phyloP scores from a whole-genome alignment of 306 rosid species.

The Hylodesmum podocarpum region DNA sequence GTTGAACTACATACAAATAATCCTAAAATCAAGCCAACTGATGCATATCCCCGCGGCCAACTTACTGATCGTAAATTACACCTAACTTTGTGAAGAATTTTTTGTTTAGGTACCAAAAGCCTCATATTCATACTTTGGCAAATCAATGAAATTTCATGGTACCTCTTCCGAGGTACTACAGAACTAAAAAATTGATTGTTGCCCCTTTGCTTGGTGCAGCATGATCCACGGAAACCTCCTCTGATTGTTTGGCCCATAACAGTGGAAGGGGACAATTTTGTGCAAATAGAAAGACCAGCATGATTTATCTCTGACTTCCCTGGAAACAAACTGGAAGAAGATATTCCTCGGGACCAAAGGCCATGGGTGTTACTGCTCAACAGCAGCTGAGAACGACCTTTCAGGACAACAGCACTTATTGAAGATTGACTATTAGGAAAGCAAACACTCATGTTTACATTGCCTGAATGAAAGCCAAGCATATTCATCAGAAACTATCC shows the following conservation, averaged over 20 bases:
- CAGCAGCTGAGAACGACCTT: constrained; percentile 45
- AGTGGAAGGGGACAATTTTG: constrained; percentile 40
- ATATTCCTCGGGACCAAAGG: constrained; percentile 50
- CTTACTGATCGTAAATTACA: constrained; percentile 44
- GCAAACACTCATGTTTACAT: constrained; percentile 52
- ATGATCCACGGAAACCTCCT: constrained; percentile 52
- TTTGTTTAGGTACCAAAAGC: constrained; percentile 53
- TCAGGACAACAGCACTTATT: constrained; percentile 49
- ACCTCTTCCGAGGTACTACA: constrained; percentile 39
- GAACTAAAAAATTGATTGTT: constrained; percentile 32
- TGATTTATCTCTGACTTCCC: constrained; percentile 42
- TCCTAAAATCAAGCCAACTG: constrained; percentile 69
- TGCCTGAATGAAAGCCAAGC: constrained; percentile 56
- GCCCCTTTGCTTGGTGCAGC: constrained; percentile 52
- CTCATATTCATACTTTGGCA: constrained; percentile 57
- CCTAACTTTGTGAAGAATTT: constrained; percentile 53
- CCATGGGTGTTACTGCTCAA: constrained; percentile 63
- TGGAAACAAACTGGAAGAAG: constrained; percentile 41
- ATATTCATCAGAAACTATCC: constrained; percentile 28
- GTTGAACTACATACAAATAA: constrained; percentile 58
- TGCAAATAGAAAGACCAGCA: constrained; percentile 42
- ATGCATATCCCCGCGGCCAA: constrained; percentile 64
- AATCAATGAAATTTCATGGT: constrained; percentile 52
- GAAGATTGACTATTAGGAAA: constrained; percentile 47
- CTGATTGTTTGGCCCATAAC: constrained; percentile 47